Base-by-base conservation (phyloP, 768 basidiomycete genomes). In the Psilocybe cyanescens region DNA sequence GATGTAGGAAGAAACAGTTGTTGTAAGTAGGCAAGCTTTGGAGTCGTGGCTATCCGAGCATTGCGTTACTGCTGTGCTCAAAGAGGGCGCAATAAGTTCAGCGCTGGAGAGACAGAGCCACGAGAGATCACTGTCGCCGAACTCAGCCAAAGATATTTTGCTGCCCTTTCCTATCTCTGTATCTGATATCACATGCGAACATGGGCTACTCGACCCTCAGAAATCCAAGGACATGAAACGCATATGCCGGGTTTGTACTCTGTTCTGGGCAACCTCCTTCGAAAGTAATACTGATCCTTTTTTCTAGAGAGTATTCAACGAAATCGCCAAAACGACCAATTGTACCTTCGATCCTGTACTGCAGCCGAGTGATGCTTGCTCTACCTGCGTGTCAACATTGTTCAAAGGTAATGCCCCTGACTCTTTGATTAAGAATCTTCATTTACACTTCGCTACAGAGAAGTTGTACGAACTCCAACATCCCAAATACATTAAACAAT, bases 401-500 rank as follows among this genome's bases (percentile, higher is more conserved):
- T 92, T 93, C 76, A 71, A 71, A 68, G 91, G 92, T 88, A 68
- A 64, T 48, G 46, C 31, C 44, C 58, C 55, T 8, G 54, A 41
- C 2, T 37, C 19, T 45, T 60, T 16, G 28, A 44, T 35, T 11
- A 30, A 6, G 9, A 11, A 33, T 16, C 4, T 2, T 11, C 17
- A 8, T 47, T 35, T 45, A 47, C 30, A 12, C 9, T 8, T 37
- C 5, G 44, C 17, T 37, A 46, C 60, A 93, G 92, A 92, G 69
- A 84, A 82, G 64, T 71, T 88, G 16, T 94, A 94, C 72, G 82
- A 84, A 63, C 76, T 83, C 16, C 81, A 88, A 63, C 92, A 94
- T 70, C 86, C 88, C 28, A 79, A 76, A 47, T 71, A 81, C n/a
- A 86, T 91, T 0, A 72, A 77, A 29, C 72, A 78, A 57, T 89